Conservation (phyloP, 163 green algal species). For the Scenedesmus sp. region DNA sequence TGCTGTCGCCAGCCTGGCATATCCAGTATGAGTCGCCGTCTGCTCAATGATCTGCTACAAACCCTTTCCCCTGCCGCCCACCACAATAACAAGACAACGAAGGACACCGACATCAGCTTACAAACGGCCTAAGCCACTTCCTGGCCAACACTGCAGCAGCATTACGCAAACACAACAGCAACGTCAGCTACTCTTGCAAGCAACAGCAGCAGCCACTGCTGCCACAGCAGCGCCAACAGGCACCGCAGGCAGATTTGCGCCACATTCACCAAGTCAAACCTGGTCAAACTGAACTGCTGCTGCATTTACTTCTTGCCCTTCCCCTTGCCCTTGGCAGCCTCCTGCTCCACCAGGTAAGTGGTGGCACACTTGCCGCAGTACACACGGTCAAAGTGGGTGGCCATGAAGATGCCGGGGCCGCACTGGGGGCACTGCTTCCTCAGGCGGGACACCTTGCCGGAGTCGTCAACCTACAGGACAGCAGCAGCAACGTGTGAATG, state of each 20-base stretch:
- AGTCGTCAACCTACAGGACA: constrained; percentile 92
- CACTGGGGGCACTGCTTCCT: constrained; percentile 97
- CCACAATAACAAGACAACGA: neutral
- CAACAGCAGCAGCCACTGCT: neutral
- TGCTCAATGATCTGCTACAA: no score
- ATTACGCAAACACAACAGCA: neutral
- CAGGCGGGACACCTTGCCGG: constrained; percentile 97
- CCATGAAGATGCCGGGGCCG: constrained; percentile 99
- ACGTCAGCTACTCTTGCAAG: neutral
- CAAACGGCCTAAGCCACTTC: neutral
- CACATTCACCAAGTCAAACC: neutral
- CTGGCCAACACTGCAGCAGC: neutral
- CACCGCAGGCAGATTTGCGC: neutral
- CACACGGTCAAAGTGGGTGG: constrained; percentile 98
- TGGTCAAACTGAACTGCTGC: constrained; percentile 10
- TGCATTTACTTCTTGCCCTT: constrained; percentile 74
- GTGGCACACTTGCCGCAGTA: constrained; percentile 95
- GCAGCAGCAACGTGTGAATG: neutral
- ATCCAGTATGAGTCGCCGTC: neutral
- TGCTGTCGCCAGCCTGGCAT: no score
- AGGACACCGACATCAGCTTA: neutral
- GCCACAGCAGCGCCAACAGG: neutral
- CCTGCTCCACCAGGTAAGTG: constrained; percentile 68
- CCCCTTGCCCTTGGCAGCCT: constrained; percentile 57
- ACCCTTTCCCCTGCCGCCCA: neutral